Evolutionary conservation across 352 stramenopile genomes (phyloP).

Genomic region (Plasmopara muralis): DNA sequence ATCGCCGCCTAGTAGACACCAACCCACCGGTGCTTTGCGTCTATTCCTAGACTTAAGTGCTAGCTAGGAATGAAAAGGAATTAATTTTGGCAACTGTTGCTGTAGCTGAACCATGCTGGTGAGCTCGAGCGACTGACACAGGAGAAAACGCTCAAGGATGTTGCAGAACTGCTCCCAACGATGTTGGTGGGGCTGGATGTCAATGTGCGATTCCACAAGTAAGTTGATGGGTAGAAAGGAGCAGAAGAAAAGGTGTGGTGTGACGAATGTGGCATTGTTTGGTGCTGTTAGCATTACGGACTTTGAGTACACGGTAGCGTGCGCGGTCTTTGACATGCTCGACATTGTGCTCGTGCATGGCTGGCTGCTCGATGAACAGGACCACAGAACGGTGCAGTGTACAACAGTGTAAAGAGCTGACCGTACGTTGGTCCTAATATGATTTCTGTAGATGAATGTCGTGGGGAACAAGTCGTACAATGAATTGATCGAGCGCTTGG

Average conservation of each 20-base stretch:
- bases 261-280: background rate
- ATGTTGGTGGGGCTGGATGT: slow-evolving; percentile 96
- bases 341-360: slow-evolving; percentile 95
- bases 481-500: slow-evolving; percentile 92
- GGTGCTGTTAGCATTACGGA: slow-evolving; percentile 52
- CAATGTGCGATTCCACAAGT: slow-evolving; percentile 95
- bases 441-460: slow-evolving; percentile 38
- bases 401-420: background rate
- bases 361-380: slow-evolving; percentile 94
- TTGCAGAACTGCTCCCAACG: slow-evolving; percentile 87
- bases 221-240: slow-evolving; percentile 10
- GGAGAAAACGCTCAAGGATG: slow-evolving; percentile 85
- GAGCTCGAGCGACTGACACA: slow-evolving; percentile 63
- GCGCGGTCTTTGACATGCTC: slow-evolving; percentile 95
- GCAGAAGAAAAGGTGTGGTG: too few relatives aligned
- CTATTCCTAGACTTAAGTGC: slow-evolving; percentile 1
- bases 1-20: slow-evolving; percentile 74
- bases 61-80: background rate
- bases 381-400: slow-evolving; percentile 60
- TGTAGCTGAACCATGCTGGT: slow-evolving; percentile 34
- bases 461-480: slow-evolving; percentile 95
- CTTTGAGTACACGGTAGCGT: slow-evolving; percentile 95
- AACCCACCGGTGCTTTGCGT: slow-evolving; percentile 52
- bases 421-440: background rate
- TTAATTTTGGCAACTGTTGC: slow-evolving; percentile 4